A percentile compares a stretch with the other conserved stretches of the same genome.
phyloP scores from a whole-genome alignment of 768 basidiomycete genomes.

The Omphalotus guepiniiformis region DNA sequence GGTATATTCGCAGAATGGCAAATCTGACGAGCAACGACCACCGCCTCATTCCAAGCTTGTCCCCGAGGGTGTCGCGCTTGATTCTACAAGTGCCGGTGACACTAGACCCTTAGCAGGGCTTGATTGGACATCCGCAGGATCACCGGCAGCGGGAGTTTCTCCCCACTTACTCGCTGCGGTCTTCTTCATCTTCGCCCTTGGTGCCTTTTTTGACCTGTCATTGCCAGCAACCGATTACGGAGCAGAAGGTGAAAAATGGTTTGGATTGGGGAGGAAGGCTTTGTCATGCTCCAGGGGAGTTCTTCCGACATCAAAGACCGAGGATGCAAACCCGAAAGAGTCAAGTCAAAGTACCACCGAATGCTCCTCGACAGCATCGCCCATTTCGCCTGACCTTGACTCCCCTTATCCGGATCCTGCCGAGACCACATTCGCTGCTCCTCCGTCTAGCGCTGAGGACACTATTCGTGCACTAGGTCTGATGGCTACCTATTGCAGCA shows the following conservation, averaged over 20 bases:
- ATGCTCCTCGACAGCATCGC: too few species aligned
- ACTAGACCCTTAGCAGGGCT: not conserved
- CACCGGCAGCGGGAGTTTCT: constrained; percentile 10
- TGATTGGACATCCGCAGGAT: not conserved
- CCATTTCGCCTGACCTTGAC: not conserved
- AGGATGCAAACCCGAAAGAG: too few species aligned
- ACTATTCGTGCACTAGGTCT: constrained; percentile 58
- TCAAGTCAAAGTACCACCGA: not conserved
- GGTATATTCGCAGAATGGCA: constrained; percentile 25
- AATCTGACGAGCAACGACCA: too few species aligned
- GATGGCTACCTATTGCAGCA: constrained; percentile 51
- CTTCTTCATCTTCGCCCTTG: constrained; percentile 59
- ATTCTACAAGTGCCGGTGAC: not conserved
- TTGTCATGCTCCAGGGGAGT: constrained; percentile 49
- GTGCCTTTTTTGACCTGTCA: constrained; percentile 52
- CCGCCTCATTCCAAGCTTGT: too few species aligned
- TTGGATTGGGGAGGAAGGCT: constrained; percentile 52
- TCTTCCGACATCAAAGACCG: constrained; percentile 44
- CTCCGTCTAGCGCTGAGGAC: constrained; percentile 12
- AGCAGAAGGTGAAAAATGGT: constrained; percentile 56
- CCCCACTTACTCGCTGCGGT: constrained; percentile 51
- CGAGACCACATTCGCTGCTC: not conserved
- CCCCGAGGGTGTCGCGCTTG: not conserved
- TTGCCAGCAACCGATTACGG: constrained; percentile 40
- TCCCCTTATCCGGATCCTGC: not conserved